Evolutionary conservation across 2,329 filamentous ascomycete genomes (phyloP), one percentile per base, ranked within the genome.

Genomic region (Amesomyces nigricolor): DNA sequence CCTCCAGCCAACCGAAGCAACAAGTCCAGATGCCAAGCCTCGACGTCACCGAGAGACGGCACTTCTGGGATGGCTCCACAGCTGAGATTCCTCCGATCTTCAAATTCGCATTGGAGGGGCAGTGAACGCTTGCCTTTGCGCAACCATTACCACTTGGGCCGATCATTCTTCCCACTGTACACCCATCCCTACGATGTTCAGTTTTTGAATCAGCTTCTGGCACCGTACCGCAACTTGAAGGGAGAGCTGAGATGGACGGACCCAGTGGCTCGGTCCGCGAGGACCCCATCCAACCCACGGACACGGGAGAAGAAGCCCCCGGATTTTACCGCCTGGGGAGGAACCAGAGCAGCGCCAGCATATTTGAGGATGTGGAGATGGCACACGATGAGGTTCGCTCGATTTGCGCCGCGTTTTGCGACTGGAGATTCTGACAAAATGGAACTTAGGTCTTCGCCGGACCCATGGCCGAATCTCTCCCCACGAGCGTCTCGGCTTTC

Each of bases 311-410:
- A 16, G 16, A 22, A 9, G 16, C 17, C 14, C 6, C 30, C 8
- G 47, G n/a, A 4, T 67, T 88, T 59, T 89, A 89, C 70, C 77
- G 85, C 52, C 77, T 86, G 53, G 78, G 78, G 62, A 87, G 85
- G 50, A 89, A 89, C 65, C 77, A 84, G 65, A 90, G 87, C 73
- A 83, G 79, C 71, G 78, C 85, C 37, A 95, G 89, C 72, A 86
- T 96, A 63, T 86, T 96, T 64, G 90, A 90, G 63, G 90, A 96
- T 71, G 91, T 97, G n/a, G 92, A 96, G 70, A 97, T 99, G 94
- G 92, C 94, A 17, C 90, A 95, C 50, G 89, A 96, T 69, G 92
- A 97, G 81, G 89, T 94, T 67, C 51, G 72, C 35, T 65, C 56
- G 62, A 5, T 16, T 9, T 6, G 55, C 19, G 11, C 22, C 39